Base-by-base conservation (phyloP, 169 alveolate species). In the Babesia microti region DNA sequence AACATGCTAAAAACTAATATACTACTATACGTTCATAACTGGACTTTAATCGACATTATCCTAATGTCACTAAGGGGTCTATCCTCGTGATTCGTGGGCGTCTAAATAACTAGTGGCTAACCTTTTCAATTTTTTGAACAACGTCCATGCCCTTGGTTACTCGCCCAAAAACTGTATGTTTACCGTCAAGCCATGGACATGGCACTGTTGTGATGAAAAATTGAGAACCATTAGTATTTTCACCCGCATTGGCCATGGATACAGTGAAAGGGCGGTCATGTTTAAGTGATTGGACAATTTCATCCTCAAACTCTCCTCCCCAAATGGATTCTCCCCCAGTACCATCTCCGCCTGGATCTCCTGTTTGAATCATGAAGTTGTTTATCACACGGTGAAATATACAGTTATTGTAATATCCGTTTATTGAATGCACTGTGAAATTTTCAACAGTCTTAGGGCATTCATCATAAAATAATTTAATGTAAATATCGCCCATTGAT, bases 191-290 rank as follows among this genome's bases (percentile, higher is more conserved):
- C 98, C 98, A 94, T 39, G 94, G 90, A 46, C 95, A 81, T 24
- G 95, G 89, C 32, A 86, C 98, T 0, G 97, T 90, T 37, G 99
- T 92, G 57, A 96, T 91, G 82, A 94, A 95, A 70, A 95, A 95
- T 68, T 95, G 97, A 27, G 97, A 89, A 6, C 97, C 97, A 75
- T 93, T 93, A 11, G 97, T 93, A 63, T 93, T 90, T 12, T 97
- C 97, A 3, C 99, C 99, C 12, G 96, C 88, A 72, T 95, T 95
- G n/a, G 99, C 99, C 99, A 95, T 95, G 21, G 97, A 84, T 11
- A 95, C 85, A 29, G 91, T 81, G 57, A 87, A 91, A 4, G 97
- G 95, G 40, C 89, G 59, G 58, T 91, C 95, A 78, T 92, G 98
- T 61, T 85, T 91, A 24, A 92, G 81, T 14, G 87, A 75, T 34